Conservation (phyloP, 768 basidiomycete genomes). For the Baorangia bicolor region DNA sequence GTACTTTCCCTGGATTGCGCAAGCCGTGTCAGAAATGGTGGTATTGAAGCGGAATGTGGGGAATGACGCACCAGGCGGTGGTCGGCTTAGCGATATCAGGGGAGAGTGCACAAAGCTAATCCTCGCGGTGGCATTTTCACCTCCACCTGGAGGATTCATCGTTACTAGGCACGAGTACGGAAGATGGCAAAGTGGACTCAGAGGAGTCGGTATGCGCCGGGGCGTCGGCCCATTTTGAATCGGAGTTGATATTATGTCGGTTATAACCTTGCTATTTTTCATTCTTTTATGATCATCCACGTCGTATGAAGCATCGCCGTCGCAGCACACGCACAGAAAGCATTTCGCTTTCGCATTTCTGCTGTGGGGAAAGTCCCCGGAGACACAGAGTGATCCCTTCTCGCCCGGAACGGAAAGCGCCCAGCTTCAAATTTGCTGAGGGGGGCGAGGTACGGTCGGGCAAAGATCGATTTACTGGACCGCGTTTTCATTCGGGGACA, state of each 20-base stretch:
- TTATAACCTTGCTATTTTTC: constrained; percentile 23
- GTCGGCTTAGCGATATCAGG: constrained; percentile 25
- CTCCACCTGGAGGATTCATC: constrained; percentile 20
- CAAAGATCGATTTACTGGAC: constrained; percentile 45
- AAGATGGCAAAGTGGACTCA: neutral
- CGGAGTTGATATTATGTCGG: constrained; percentile 20
- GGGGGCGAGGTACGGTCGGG: constrained; percentile 46
- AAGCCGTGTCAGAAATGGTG: neutral
- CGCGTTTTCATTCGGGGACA: constrained; percentile 14
- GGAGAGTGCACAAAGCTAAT: constrained; percentile 26
- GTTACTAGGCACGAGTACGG: neutral
- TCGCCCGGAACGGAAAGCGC: constrained; percentile 65
- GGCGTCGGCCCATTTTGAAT: constrained; percentile 8
- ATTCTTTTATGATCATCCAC: constrained; percentile 25
- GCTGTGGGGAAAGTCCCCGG: constrained; percentile 97
- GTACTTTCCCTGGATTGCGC: constrained; percentile 46
- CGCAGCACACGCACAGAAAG: constrained; percentile 79
- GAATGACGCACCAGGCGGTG: constrained; percentile 20
- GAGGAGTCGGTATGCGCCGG: neutral
- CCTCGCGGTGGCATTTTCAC: constrained; percentile 14
- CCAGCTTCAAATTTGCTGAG: constrained; percentile 74
- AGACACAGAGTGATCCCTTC: constrained; percentile 67
- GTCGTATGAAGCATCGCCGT: constrained; percentile 81
- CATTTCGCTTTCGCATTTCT: constrained; percentile 40
- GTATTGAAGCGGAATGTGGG: neutral